Percentiles rank a stretch among this genome's conserved stretches.
Evolutionary conservation across 495 filamentous ascomycete species (phyloP).

Genomic region (Penicillium subrubescens): DNA sequence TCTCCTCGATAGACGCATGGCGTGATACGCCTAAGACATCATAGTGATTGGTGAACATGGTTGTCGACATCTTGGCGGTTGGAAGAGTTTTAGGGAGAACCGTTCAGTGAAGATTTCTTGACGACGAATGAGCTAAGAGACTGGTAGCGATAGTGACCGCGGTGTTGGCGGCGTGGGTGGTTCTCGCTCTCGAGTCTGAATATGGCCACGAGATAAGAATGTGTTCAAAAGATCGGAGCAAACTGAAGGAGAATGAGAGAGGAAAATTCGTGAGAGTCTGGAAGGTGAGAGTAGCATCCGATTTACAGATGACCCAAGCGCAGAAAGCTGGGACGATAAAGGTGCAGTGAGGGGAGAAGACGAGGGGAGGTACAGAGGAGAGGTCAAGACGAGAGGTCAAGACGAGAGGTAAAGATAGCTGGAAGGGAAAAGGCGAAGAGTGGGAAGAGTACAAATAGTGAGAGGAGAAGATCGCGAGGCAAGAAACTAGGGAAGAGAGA

Average conservation of each 20-base stretch:
- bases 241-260: not conserved
- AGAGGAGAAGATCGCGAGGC: too few species aligned
- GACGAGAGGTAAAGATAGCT: too few species aligned
- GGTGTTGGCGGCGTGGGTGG: not conserved
- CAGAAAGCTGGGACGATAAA: not conserved
- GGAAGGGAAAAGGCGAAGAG: too few species aligned
- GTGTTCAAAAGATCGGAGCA: not conserved
- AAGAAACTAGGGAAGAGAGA: too few species aligned
- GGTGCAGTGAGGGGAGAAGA: not conserved
- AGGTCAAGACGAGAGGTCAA: too few species aligned
- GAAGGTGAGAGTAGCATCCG: not conserved
- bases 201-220: not conserved
- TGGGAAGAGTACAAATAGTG: too few species aligned
- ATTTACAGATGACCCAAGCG: not conserved
- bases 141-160: not conserved
- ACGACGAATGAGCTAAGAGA: not conserved
- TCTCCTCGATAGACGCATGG: slow-evolving; percentile 39
- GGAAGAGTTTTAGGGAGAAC: not conserved
- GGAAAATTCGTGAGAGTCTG: not conserved
- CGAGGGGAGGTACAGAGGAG: not conserved
- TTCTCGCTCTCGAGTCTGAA: not conserved
- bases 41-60: slow-evolving; percentile 34
- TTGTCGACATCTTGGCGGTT: slow-evolving; percentile 11
- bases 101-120: not conserved
- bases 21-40: slow-evolving; percentile 36